Evolutionary conservation across 768 basidiomycete genomes (phyloP).

Genomic region (Tulasnella sp.): DNA sequence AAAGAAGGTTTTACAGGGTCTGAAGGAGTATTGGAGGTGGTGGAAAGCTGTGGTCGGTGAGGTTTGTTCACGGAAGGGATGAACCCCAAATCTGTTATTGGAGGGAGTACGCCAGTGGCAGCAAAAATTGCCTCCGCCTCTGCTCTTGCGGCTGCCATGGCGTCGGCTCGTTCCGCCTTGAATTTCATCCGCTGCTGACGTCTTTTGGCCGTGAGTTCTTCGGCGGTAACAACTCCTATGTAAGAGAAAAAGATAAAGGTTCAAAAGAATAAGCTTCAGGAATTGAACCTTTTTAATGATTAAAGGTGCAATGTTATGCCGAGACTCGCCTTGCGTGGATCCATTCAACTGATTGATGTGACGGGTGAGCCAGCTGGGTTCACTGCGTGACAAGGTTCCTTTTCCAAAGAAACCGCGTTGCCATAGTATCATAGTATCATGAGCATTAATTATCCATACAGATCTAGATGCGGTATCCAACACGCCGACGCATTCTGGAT

Average conservation of each 20-base stretch:
- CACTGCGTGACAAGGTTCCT: constrained; percentile 85
- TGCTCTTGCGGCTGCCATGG: constrained; percentile 68
- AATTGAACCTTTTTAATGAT: neutral
- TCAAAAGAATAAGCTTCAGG: neutral
- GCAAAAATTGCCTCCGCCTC: constrained; percentile 68
- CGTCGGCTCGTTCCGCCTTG: constrained; percentile 81
- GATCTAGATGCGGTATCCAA: constrained; percentile 73
- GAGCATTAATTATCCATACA: constrained; percentile 64
- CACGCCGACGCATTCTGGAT: constrained; percentile 61
- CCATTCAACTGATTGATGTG: constrained; percentile 52
- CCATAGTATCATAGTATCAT: constrained; percentile 65
- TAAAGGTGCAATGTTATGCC: neutral
- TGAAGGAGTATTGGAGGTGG: neutral
- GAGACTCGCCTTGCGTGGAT: constrained; percentile 46
- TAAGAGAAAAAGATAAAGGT: neutral
- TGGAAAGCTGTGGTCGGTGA: neutral
- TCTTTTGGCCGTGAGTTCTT: constrained; percentile 81
- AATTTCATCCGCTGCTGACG: constrained; percentile 81
- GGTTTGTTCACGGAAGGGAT: constrained; percentile 11
- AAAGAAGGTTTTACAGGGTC: neutral
- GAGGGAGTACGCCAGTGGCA: constrained; percentile 36
- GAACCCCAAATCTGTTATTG: constrained; percentile 14
- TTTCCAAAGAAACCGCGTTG: constrained; percentile 93
- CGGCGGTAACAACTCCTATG: constrained; percentile 58
- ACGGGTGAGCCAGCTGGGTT: constrained; percentile 83